Percentiles rank a stretch among this genome's conserved stretches.
These are phyloP conservation scores for Xylariaceae sp. DNA, from an alignment of 2,329 filamentous ascomycete species.

Conservation along the genomic window DNA sequence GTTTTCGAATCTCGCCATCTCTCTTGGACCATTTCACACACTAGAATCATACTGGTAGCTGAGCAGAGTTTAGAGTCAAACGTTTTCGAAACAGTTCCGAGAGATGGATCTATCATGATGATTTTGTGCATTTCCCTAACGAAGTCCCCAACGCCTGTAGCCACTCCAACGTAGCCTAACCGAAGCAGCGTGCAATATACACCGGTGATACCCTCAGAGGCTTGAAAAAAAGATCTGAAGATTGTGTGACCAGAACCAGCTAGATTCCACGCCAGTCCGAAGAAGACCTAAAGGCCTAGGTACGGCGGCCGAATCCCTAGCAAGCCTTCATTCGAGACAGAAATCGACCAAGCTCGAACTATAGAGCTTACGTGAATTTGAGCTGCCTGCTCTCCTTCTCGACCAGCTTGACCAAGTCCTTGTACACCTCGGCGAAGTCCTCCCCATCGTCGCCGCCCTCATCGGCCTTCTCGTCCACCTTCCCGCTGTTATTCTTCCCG, in stretches of 20 bases:
- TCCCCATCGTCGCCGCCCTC: constrained; percentile 45
- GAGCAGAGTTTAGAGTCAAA: no score
- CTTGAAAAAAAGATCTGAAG: neutral
- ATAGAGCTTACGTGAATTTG: constrained; percentile 47
- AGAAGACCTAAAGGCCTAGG: neutral
- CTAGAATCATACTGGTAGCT: no score
- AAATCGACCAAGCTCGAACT: neutral
- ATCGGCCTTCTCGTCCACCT: constrained; percentile 51
- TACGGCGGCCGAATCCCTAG: neutral
- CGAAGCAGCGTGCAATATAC: neutral
- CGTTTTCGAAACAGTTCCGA: neutral
- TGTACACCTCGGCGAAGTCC: constrained; percentile 66
- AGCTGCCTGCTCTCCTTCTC: constrained; percentile 67
- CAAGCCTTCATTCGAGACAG: neutral
- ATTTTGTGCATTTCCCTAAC: neutral
- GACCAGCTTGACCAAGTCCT: constrained; percentile 65
- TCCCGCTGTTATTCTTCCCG: constrained; percentile 45
- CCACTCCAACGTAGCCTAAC: neutral
- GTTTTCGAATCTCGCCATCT: neutral
- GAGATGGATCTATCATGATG: neutral
- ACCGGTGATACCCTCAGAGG: neutral
- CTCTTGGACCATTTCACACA: no score
- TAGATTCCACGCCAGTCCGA: neutral
- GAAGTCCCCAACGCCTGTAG: neutral
- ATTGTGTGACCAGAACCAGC: neutral